Evolutionary conservation across 2,329 filamentous ascomycete species (phyloP), one percentile per base, ranked within the genome.

Genomic region (Hortaea werneckii): DNA sequence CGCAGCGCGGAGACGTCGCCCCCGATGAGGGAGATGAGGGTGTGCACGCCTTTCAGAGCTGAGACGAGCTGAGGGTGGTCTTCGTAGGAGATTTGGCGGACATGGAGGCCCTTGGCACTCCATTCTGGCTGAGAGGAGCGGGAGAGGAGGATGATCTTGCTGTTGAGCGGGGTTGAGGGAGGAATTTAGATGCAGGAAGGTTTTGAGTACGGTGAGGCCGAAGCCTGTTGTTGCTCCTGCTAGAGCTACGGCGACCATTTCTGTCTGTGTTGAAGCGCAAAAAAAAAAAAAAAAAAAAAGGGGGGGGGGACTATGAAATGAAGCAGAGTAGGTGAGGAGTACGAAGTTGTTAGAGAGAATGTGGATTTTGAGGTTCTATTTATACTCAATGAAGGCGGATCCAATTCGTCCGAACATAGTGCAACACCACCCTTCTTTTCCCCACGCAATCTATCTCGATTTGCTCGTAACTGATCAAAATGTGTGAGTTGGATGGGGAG

Each of bases 221-320:
- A 61, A 56, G 44, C 58, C 58, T 32, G 52, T 51, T 6, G 48
- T 56, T 10, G 57, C 60, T 10, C 59, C 58, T 29, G 55, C 57
- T 26, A 62, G 49, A 9, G 59, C 58, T 39, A 62, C 50, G 10
- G 46, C 54, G 44, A 53, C 47, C 57, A 60, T 60, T 12, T 5
- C 32, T 35, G n/a, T 9, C 32, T 35, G 32, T 2, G 3, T 9
- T 9, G 32, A 35, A 10, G 32, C 3, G 32, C 4, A 2, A 35
- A 9, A 12, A 10, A 4, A 12, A 2, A 12, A 4, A 35, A 7
- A 34, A n/a, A n/a, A n/a, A 7, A 34, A 34, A n/a, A 34, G 7
- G 7, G 30, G n/a, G 30, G 7, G 30, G 30, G 20, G 20, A 20
- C 20, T 20, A 20, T 20, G 2, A 20, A 20, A 20, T 4, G 4